phyloP scores from a whole-genome alignment of 805 yeast genomes.

The Kluyveromyces wickerhamii region DNA sequence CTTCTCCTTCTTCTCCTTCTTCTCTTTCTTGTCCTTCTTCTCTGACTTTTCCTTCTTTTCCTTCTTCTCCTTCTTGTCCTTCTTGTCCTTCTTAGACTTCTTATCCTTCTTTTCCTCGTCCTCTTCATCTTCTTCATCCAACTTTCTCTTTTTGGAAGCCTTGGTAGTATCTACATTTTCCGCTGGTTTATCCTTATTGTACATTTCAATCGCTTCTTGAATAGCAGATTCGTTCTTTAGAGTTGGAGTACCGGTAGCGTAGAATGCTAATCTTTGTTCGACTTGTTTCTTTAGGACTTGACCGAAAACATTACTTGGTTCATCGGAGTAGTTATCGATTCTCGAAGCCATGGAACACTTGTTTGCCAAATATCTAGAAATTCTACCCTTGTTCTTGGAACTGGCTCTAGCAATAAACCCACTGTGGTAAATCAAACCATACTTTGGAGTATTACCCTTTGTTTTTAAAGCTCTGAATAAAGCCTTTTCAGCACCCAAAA shows the following conservation, averaged over 20 bases:
- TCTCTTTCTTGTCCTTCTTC: conserved; percentile 40
- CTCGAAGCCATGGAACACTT: conserved; percentile 98
- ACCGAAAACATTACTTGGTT: conserved; percentile 87
- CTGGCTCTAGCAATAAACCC: conserved; percentile 91
- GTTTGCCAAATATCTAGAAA: conserved; percentile 96
- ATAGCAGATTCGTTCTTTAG: conserved; percentile 94
- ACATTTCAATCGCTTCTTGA: conserved; percentile 76
- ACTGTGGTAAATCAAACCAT: conserved; percentile 92
- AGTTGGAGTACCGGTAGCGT: conserved; percentile 94
- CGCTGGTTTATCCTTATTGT: conserved; percentile 40
- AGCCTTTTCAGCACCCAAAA: conserved; percentile 98
- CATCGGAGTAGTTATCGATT: conserved; percentile 95
- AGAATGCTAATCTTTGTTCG: conserved; percentile 93
- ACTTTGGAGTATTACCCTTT: conserved; percentile 96
- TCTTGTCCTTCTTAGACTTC: conserved; percentile 38
- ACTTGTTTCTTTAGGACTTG: conserved; percentile 89
- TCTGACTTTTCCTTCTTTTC: conserved; percentile 46
- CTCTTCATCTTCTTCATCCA: conserved; percentile 30
- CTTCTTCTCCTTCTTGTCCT: conserved; percentile 42
- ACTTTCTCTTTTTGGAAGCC: conserved; percentile 21
- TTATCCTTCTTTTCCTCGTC: conserved; percentile 28
- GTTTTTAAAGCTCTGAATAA: conserved; percentile 97
- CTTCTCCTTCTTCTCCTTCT: conserved; percentile 46
- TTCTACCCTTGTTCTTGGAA: conserved; percentile 97
- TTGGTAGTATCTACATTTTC: conserved; percentile 29